Base-by-base conservation (phyloP, 2,329 filamentous ascomycete genomes). In the Fusarium napiforme region DNA sequence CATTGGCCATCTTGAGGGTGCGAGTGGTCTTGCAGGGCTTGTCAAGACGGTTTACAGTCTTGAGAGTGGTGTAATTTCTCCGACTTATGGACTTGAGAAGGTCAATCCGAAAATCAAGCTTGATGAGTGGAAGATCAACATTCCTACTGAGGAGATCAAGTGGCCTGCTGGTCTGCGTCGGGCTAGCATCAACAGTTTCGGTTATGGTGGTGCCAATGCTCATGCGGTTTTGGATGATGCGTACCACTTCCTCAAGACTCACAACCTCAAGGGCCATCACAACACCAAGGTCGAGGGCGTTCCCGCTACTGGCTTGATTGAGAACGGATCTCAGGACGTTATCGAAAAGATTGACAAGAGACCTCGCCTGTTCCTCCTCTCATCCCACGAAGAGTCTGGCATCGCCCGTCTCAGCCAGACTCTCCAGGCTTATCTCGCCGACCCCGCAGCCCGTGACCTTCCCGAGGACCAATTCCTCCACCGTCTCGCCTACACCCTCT, bases 1-100 rank as follows among this genome's bases (percentile, higher is more conserved):
- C 14, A 62, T 72, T 4, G 69, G 69, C 0, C 69, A 72, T 40
- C 47, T 60, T 7, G 69, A 70, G 30, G 69, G 69, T 7, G 45
- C 52, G 2, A 63, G 66, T 21, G 69, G 59, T 21, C 49, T 66
- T 39, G 63, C 63, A 5, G 57, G 59, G 11, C 32, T 64, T 39
- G 36, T 56, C 23, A 37, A 36, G 34, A 43, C 36, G 30, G 23
- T 53, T 12, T 56, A 56, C 36, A 56, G 36, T 15, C 52, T 56
- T 42, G 52, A 56, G 26, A 56, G 36, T 42, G 52, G 52, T 18
- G 23, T 56, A 5, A 56, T 56, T 15, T 39, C 52, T 2, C 52
- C 52, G 9, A 42, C 15, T 23, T n/a, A 56, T 30, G 52, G 52
- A 2, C 52, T 56, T 15, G 52, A 56, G 36, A 42, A 56, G 26